Evolutionary conservation across 805 yeast species (phyloP).

Genomic region (Candida rishiriensis): DNA sequence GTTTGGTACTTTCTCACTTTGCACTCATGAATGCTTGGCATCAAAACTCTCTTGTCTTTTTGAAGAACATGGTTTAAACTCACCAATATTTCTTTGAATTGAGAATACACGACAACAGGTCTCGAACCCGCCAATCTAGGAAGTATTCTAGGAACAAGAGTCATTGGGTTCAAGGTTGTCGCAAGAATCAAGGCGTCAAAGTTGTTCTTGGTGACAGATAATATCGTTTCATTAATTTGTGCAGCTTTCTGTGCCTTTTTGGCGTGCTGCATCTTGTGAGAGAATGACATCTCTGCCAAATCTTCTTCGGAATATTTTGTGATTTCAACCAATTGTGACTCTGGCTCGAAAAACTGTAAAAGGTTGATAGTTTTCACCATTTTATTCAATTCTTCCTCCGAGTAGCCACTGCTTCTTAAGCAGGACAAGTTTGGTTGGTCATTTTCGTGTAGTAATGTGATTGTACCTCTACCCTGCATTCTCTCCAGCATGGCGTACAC

Average conservation of each 20-base stretch:
- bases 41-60: slow-evolving; percentile 65
- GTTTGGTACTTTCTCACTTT: slow-evolving; percentile 87
- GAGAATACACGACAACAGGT: slow-evolving; percentile 78
- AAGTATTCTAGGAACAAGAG: slow-evolving; percentile 57
- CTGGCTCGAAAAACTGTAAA: slow-evolving; percentile 81
- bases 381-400: slow-evolving; percentile 44
- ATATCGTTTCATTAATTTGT: slow-evolving; percentile 46
- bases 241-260: slow-evolving; percentile 58
- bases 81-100: slow-evolving; percentile 73
- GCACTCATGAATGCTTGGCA: slow-evolving; percentile 79
- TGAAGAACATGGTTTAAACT: slow-evolving; percentile 68
- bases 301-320: slow-evolving; percentile 39
- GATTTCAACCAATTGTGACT: slow-evolving; percentile 40
- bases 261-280: slow-evolving; percentile 61
- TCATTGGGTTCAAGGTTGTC: slow-evolving; percentile 64
- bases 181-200: slow-evolving; percentile 77
- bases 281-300: slow-evolving; percentile 49
- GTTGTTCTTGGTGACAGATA: slow-evolving; percentile 43
- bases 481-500: slow-evolving; percentile 84
- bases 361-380: slow-evolving; percentile 70
- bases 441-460: slow-evolving; percentile 81
- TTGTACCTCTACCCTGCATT: slow-evolving; percentile 71
- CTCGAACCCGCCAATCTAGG: slow-evolving; percentile 77
- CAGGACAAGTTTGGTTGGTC: slow-evolving; percentile 85
- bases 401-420: slow-evolving; percentile 59